phyloP scores from a whole-genome alignment of 1,284 basidiomycete species.

The Heimioporus punctisporus region DNA sequence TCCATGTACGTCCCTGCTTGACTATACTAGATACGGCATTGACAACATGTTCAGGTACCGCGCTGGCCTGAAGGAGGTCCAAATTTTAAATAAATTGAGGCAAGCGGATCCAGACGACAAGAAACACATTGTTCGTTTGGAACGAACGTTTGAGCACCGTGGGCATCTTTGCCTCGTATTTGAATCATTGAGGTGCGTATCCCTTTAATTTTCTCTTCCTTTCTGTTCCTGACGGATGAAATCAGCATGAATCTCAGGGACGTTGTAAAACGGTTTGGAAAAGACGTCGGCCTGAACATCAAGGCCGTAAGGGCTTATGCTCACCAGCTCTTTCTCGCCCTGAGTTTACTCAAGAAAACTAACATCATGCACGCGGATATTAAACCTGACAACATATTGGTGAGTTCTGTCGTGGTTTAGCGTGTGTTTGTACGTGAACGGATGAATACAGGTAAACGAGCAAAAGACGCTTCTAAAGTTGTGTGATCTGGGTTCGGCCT shows the following conservation, averaged over 20 bases:
- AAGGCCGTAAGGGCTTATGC: constrained; percentile 98
- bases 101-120: constrained; percentile 96
- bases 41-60: constrained; percentile 72
- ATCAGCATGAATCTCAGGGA: constrained; percentile 97
- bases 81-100: constrained; percentile 86
- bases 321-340: constrained; percentile 92
- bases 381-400: constrained; percentile 96
- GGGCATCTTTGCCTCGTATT: constrained; percentile 98
- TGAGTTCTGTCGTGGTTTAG: constrained; percentile 40
- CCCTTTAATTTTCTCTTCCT: not conserved
- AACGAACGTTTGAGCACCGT: constrained; percentile 95
- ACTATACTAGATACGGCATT: constrained; percentile 4
- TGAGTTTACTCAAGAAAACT: constrained; percentile 86
- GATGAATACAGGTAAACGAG: constrained; percentile 79
- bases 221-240: constrained; percentile 11
- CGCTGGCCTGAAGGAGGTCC: constrained; percentile 92
- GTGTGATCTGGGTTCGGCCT: constrained; percentile 96
- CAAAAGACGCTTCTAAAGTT: constrained; percentile 94
- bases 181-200: constrained; percentile 83
- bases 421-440: constrained; percentile 12
- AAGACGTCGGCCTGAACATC: constrained; percentile 97
- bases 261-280: constrained; percentile 98
- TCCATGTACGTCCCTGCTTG: constrained; percentile 75
- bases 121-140: constrained; percentile 92
- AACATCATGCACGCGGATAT: constrained; percentile 99